Percentiles rank a stretch among this genome's conserved stretches.
phyloP scores from a whole-genome alignment of 352 stramenopile genomes.

The Phytophthora fragariaefolia region DNA sequence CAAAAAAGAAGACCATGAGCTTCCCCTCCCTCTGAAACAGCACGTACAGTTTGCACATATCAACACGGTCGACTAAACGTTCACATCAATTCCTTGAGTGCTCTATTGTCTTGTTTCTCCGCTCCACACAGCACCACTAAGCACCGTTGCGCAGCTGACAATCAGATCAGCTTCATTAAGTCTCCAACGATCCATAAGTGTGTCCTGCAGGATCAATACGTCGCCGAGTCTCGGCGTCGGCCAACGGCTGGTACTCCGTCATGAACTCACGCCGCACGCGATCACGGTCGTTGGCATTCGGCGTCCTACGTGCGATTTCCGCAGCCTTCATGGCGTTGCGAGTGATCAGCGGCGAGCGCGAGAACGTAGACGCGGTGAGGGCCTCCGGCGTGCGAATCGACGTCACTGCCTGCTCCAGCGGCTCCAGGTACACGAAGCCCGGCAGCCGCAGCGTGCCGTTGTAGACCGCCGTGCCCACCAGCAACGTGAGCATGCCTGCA shows the following conservation, averaged over 20 bases:
- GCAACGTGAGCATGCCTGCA: conserved; percentile 92
- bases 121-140: conserved; percentile 10
- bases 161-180: conserved; percentile 41
- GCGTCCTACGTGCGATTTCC: conserved; percentile 80
- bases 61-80: conserved; percentile 14
- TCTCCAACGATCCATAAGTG: conserved; percentile 83
- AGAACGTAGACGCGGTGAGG: conserved; percentile 60
- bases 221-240: conserved; percentile 57
- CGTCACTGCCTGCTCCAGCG: conserved; percentile 66
- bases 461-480: conserved; percentile 97
- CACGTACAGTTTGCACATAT: conserved; percentile 10
- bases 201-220: conserved; percentile 80
- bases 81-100: conserved; percentile 22
- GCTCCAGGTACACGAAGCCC: conserved; percentile 80
- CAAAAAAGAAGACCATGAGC: conserved; percentile 78
- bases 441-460: conserved; percentile 91
- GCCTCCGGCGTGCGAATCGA: conserved; percentile 70
- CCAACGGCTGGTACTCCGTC: conserved; percentile 86
- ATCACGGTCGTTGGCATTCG: conserved; percentile 80
- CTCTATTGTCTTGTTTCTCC: conserved; percentile 29
- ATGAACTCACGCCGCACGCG: conserved; percentile 87
- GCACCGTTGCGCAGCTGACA: conserved; percentile 13
- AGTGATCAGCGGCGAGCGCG: conserved; percentile 79
- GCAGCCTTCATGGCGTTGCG: conserved; percentile 85
- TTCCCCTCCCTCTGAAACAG: conserved; percentile 54